Evolutionary conservation across 2,329 filamentous ascomycete genomes (phyloP).

Genomic region (Aspergillus neotritici): DNA sequence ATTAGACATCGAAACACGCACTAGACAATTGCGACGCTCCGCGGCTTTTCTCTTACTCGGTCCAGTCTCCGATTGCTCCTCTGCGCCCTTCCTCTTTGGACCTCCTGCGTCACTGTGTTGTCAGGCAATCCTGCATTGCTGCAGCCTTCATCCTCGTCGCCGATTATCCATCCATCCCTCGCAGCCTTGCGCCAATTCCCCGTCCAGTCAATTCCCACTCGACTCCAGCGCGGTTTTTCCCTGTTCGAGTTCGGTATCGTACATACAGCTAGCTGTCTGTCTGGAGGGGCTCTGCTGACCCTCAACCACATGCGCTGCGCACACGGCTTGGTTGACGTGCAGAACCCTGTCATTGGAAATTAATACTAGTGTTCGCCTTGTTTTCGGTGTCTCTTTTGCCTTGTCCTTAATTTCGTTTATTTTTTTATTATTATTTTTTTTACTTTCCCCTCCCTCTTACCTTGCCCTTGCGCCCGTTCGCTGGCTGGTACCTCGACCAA

Average conservation of each 20-base stretch:
- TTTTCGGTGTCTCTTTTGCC: conserved; percentile 14
- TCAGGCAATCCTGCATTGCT: conserved; percentile 30
- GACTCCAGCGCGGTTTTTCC: conserved; percentile 1
- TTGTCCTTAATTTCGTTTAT: conserved; percentile 4
- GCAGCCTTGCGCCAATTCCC: conserved; percentile 10
- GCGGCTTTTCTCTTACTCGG: conserved; percentile 18
- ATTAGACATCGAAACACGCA: conserved; percentile 19
- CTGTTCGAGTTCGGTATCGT: conserved; percentile 8
- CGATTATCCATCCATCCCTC: conserved; percentile 13
- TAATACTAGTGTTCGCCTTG: no score
- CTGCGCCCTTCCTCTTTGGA: conserved; percentile 29
- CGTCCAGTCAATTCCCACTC: background rate
- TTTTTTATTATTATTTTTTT: conserved; percentile 6
- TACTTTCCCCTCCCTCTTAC: conserved; percentile 7
- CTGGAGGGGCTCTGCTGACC: conserved; percentile 22
- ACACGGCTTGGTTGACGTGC: conserved; percentile 20
- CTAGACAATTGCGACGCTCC: conserved; percentile 22
- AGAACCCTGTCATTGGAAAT: conserved; percentile 6
- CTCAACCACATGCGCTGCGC: conserved; percentile 25
- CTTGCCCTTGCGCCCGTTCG: conserved; percentile 6
- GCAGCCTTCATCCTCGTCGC: conserved; percentile 24
- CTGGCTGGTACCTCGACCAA: background rate
- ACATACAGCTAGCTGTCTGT: conserved; percentile 6
- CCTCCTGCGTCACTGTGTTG: conserved; percentile 33
- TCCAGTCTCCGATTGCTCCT: conserved; percentile 27